These are phyloP conservation scores for Malus sieversii DNA, from an alignment of 306 rosid genomes.

Conservation along the genomic window DNA sequence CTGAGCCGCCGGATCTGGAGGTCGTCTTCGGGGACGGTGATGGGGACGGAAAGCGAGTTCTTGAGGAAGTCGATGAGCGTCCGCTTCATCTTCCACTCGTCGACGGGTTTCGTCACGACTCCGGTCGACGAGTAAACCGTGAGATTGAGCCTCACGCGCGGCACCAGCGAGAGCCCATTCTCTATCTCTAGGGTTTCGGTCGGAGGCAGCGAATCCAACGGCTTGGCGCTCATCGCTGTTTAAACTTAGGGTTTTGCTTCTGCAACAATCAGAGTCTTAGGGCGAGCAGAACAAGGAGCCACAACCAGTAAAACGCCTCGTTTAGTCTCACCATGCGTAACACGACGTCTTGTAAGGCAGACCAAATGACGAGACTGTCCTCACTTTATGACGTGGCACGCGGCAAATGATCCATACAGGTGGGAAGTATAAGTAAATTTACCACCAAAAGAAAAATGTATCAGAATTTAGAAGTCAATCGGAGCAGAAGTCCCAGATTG, in stretches of 20 bases:
- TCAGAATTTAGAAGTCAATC: neutral
- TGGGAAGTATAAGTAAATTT: neutral
- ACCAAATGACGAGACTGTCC: neutral
- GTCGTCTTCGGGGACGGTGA: conserved; percentile 56
- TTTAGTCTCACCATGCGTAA: neutral
- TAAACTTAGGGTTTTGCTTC: conserved; percentile 9
- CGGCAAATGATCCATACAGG: neutral
- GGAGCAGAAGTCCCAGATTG: neutral
- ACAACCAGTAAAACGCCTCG: neutral
- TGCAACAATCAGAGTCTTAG: neutral
- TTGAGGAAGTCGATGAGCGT: conserved; percentile 61
- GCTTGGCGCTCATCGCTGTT: conserved; percentile 23
- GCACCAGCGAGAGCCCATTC: conserved; percentile 58
- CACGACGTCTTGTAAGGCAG: neutral
- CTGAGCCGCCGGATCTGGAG: conserved; percentile 45
- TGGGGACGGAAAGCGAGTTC: conserved; percentile 42
- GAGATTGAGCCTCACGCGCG: conserved; percentile 67
- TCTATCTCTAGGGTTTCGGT: conserved; percentile 47
- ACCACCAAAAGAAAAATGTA: too few species aligned
- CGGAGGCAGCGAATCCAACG: conserved; percentile 25
- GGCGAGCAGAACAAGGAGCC: neutral
- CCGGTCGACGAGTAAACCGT: conserved; percentile 47
- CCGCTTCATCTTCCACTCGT: conserved; percentile 81
- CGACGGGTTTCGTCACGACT: conserved; percentile 46
- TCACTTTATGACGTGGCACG: neutral